Evolutionary conservation across 2,329 filamentous ascomycete genomes (phyloP).

Genomic region (Xylariales sp.): DNA sequence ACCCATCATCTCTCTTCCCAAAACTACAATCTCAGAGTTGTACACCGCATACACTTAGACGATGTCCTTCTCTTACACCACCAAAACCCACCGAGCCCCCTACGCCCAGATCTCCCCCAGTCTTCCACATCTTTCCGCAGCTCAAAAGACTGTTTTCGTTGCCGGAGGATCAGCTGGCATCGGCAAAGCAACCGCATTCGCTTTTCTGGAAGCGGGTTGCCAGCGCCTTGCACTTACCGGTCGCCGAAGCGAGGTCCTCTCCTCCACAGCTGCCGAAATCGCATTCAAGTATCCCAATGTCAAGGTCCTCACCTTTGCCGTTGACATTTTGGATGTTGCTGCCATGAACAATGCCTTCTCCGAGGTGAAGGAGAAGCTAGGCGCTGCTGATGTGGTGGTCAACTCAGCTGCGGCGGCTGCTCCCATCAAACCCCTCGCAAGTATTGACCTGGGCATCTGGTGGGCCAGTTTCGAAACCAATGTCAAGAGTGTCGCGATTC

Average conservation of each 20-base stretch:
- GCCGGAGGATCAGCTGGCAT: not conserved
- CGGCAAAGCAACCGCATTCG: not conserved
- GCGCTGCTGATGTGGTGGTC: slow-evolving; percentile 12
- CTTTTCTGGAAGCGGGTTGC: not conserved
- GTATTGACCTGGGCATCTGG: slow-evolving; percentile 10
- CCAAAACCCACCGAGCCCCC: not conserved
- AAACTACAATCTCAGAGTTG: too few relatives aligned
- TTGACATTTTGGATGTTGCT: slow-evolving; percentile 8
- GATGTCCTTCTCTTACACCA: not conserved
- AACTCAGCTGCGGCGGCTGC: slow-evolving; percentile 12
- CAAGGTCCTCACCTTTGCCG: slow-evolving; percentile 7
- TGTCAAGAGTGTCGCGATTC: slow-evolving; percentile 13
- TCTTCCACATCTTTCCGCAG: not conserved
- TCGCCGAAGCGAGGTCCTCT: not conserved
- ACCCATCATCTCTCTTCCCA: too few relatives aligned
- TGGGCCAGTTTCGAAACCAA: slow-evolving; percentile 17
- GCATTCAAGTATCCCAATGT: not conserved
- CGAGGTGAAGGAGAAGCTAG: slow-evolving; percentile 3
- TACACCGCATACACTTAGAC: too few relatives aligned
- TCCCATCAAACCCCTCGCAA: slow-evolving; percentile 9
- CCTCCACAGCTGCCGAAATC: not conserved
- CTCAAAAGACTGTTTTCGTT: not conserved
- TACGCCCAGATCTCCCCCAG: not conserved
- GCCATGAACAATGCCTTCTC: slow-evolving; percentile 10
- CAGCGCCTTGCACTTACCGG: not conserved